phyloP scores from a whole-genome alignment of 768 basidiomycete species.

The Tricholoma furcatifolium region DNA sequence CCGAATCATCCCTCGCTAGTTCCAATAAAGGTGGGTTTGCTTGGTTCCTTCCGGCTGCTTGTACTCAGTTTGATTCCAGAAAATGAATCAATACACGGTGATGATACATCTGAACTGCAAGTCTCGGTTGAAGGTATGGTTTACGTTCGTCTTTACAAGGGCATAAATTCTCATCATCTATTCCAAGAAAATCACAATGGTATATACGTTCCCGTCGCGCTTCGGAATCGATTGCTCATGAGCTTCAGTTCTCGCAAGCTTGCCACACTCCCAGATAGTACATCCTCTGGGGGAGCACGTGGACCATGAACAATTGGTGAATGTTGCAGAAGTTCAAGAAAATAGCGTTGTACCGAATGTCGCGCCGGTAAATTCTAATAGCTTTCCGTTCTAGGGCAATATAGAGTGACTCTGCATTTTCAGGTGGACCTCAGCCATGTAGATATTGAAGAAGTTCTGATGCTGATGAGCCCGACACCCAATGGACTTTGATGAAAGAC shows the following conservation, averaged over 20 bases:
- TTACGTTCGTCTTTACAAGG: not conserved
- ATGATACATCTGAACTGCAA: not conserved
- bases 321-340: not conserved
- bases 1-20: conserved; percentile 19
- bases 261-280: not conserved
- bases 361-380: conserved; percentile 3
- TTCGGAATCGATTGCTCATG: conserved; percentile 20
- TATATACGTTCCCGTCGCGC: conserved; percentile 15
- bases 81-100: conserved; percentile 9
- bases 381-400: not conserved
- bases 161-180: not conserved
- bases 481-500: not conserved
- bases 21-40: conserved; percentile 18
- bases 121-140: not conserved
- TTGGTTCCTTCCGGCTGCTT: not conserved
- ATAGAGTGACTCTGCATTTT: not conserved
- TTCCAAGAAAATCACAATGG: conserved; percentile 9
- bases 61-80: not conserved
- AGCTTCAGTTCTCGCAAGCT: conserved; percentile 20
- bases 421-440: conserved; percentile 11
- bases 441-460: conserved; percentile 9
- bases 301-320: not conserved
- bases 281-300: not conserved
- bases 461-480: conserved; percentile 1
- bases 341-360: not conserved